These are phyloP conservation scores for Mycosarcoma maydis DNA, from an alignment of 1,284 basidiomycete genomes.

Conservation along the genomic window DNA sequence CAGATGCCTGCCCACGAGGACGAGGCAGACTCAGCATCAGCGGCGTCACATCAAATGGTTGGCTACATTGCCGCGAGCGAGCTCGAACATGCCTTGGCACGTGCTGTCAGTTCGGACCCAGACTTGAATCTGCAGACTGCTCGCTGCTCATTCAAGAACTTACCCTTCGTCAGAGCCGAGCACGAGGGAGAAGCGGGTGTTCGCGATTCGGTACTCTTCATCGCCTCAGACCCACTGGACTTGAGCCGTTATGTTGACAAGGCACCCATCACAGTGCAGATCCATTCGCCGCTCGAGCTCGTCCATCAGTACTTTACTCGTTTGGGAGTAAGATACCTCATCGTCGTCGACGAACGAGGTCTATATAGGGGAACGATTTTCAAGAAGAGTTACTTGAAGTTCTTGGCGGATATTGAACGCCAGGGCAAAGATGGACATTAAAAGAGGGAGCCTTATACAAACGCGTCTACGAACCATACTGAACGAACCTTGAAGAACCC, in stretches of 20 bases:
- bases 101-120: slow-evolving; percentile 9
- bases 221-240: slow-evolving; percentile 71
- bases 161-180: slow-evolving; percentile 39
- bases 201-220: slow-evolving; percentile 43
- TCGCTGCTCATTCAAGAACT: slow-evolving; percentile 44
- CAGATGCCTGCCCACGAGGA: slow-evolving; percentile 65
- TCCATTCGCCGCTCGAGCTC: slow-evolving; percentile 84
- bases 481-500: too few species aligned
- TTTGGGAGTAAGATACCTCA: slow-evolving; percentile 62
- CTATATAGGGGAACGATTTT: slow-evolving; percentile 88
- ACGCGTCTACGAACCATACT: too few species aligned
- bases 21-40: neutral
- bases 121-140: slow-evolving; percentile 16
- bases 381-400: slow-evolving; percentile 75
- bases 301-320: slow-evolving; percentile 75
- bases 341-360: slow-evolving; percentile 84
- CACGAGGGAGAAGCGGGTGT: slow-evolving; percentile 28
- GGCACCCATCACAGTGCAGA: slow-evolving; percentile 83
- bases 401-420: slow-evolving; percentile 36
- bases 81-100: slow-evolving; percentile 79
- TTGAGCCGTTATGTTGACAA: slow-evolving; percentile 90
- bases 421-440: slow-evolving; percentile 1
- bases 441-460: neutral
- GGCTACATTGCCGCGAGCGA: slow-evolving; percentile 93
- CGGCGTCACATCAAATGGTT: slow-evolving; percentile 73